A percentile compares a stretch with the other conserved stretches of the same genome.
phyloP scores from a whole-genome alignment of 2,329 filamentous ascomycete species.

The Neurospora sp. region DNA sequence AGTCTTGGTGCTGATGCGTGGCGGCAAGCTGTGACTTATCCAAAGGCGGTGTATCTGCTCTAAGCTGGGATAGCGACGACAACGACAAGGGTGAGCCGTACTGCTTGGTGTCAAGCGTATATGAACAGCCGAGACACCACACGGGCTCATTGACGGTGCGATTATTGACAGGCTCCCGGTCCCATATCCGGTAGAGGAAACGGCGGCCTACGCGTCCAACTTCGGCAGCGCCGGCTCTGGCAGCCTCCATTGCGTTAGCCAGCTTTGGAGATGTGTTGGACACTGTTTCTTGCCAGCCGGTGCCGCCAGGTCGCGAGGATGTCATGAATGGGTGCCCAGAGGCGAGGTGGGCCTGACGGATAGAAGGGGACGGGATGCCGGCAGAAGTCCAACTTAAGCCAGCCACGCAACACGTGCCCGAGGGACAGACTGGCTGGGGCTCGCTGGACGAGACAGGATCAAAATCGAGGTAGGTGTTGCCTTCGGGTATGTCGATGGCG shows the following conservation, averaged over 20 bases:
- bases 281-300: conserved; percentile 16
- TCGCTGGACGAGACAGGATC: background rate
- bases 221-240: conserved; percentile 28
- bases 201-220: conserved; percentile 67
- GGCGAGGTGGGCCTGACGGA: background rate
- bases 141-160: conserved; percentile 55
- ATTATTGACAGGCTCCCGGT: conserved; percentile 79
- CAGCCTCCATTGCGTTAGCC: conserved; percentile 23
- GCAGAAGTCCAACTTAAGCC: background rate
- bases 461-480: background rate
- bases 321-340: conserved; percentile 8
- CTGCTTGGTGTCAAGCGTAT: conserved; percentile 29
- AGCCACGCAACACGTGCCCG: background rate
- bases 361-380: background rate
- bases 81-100: conserved; percentile 10
- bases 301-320: conserved; percentile 10
- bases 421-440: background rate
- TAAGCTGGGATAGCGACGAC: conserved; percentile 1
- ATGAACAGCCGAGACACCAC: conserved; percentile 65
- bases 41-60: conserved; percentile 13
- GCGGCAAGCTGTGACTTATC: conserved; percentile 6
- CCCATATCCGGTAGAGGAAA: conserved; percentile 86
- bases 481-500: background rate
- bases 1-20: background rate
- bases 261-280: conserved; percentile 17